Evolutionary conservation across 1,284 basidiomycete genomes (phyloP).

Genomic region (Naganishia cerealis): DNA sequence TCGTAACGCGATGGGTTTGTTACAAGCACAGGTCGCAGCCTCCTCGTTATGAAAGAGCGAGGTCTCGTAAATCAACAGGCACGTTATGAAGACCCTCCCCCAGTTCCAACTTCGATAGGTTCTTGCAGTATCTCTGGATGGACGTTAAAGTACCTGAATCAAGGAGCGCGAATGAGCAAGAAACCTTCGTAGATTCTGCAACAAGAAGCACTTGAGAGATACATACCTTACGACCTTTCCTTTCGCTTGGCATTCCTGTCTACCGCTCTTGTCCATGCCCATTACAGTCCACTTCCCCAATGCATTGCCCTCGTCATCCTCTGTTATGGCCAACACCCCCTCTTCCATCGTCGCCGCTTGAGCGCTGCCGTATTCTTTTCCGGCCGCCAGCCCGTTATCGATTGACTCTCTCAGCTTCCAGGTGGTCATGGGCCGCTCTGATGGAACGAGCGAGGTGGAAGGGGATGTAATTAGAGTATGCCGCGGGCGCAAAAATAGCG

Average conservation of each 20-base stretch:
- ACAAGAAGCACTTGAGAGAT: conserved; percentile 38
- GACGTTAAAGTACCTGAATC: conserved; percentile 71
- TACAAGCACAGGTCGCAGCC: background rate
- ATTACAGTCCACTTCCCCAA: conserved; percentile 65
- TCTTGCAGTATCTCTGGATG: conserved; percentile 69
- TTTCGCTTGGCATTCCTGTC: conserved; percentile 62
- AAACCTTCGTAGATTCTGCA: background rate
- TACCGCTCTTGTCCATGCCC: conserved; percentile 59
- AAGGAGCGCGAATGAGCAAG: conserved; percentile 12
- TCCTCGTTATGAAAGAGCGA: background rate
- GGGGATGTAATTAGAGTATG: conserved; percentile 69
- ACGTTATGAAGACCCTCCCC: background rate
- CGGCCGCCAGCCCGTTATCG: conserved; percentile 54
- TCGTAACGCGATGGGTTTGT: background rate
- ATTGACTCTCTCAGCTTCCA: conserved; percentile 68
- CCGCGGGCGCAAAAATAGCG: conserved; percentile 63
- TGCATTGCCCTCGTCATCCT: conserved; percentile 63
- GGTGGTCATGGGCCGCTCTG: conserved; percentile 71
- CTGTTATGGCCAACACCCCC: conserved; percentile 69
- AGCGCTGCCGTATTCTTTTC: conserved; percentile 35
- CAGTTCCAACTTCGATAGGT: conserved; percentile 21
- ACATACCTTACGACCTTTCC: conserved; percentile 65
- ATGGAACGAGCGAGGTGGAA: conserved; percentile 67
- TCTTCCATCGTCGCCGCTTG: conserved; percentile 62
- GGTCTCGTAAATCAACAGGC: background rate